Evolutionary conservation across 2,329 filamentous ascomycete genomes (phyloP), one percentile per base, ranked within the genome.

Genomic region (Talaromyces pinophilus): DNA sequence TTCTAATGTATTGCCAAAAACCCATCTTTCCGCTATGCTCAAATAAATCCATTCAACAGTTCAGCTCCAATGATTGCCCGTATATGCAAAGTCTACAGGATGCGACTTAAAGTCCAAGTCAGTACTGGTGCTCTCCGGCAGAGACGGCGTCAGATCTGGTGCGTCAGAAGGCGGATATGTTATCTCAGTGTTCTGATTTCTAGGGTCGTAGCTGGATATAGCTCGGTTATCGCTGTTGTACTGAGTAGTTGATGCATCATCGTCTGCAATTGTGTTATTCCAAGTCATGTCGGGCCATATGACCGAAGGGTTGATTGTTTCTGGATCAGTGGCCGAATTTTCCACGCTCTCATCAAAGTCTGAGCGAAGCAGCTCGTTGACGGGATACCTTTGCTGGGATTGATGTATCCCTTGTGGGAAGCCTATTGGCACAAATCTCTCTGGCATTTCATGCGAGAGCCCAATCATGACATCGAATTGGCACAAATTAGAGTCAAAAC

Each of bases 381-480:
- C 57, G 30, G 2, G 1, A 50, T 64, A 66, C 22, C 5, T 3
- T 3, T 35, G 33, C 33, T 35, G 33, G 10, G 11, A 35, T 35
- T 55, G 62, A 7, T 50, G 15, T 6, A 30, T 52, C 2, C 33
- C 38, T 38, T 62, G 61, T 22, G 48, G 13, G 15, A 17, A 59
- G n/a, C 15, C 8, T 38, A 22, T 57, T 17, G 61, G 62, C 22
- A 38, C 48, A 5, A 28, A 7, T 19, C 35, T 50, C n/a, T 10
- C 42, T 22, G 22, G 11, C 19, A 11, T 50, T 22, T 65, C 19
- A n/a, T 52, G 40, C 6, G 2, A 13, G 11, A 67, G 8, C 35
- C 54, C 59, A n/a, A 67, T 60, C 46, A 54, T n/a, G 30, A 65
- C 62, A 33, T 64, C 28, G 25, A 63, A 69, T 13, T 44, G 33